Conservation (phyloP, 1,284 basidiomycete genomes). For the Mixia osmundae region DNA sequence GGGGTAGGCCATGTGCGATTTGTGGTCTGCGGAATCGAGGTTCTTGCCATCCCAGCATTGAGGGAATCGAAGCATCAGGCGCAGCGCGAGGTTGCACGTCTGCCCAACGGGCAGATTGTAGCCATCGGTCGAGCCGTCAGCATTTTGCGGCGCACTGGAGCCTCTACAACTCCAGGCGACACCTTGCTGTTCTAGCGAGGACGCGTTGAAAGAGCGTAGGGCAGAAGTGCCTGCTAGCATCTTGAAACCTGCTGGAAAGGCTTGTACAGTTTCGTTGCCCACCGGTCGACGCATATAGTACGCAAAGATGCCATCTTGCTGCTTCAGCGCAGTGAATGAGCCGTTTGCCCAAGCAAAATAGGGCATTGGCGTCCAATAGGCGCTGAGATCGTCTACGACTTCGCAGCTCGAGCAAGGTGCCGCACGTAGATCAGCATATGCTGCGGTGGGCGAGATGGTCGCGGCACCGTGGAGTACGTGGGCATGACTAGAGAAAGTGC, state of each 20-base stretch:
- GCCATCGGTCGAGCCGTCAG: background rate
- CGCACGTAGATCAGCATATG: no score
- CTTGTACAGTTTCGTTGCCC: slow-evolving; percentile 25
- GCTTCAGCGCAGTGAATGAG: no score
- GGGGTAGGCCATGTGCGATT: slow-evolving; percentile 23
- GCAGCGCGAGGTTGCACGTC: no score
- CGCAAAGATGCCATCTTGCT: no score
- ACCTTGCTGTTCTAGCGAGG: slow-evolving; percentile 23
- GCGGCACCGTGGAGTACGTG: no score
- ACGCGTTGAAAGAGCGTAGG: slow-evolving; percentile 23
- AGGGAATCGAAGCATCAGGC: slow-evolving; percentile 25
- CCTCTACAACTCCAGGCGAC: slow-evolving; percentile 25
- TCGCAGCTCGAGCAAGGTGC: no score
- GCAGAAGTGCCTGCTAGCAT: slow-evolving; percentile 27
- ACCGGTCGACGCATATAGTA: slow-evolving; percentile 23
- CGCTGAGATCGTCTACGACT: no score
- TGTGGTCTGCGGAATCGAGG: slow-evolving; percentile 19
- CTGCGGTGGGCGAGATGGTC: no score
- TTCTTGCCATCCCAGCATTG: slow-evolving; percentile 32
- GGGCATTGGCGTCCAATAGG: no score
- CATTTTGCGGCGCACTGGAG: slow-evolving; percentile 16
- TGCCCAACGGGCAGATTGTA: no score
- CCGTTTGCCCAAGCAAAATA: no score
- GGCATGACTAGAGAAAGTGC: no score
- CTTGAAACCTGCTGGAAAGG: slow-evolving; percentile 28